Evolutionary conservation across 75 land plant genomes (phyloP).

Genomic region (Larix kaempferi): DNA sequence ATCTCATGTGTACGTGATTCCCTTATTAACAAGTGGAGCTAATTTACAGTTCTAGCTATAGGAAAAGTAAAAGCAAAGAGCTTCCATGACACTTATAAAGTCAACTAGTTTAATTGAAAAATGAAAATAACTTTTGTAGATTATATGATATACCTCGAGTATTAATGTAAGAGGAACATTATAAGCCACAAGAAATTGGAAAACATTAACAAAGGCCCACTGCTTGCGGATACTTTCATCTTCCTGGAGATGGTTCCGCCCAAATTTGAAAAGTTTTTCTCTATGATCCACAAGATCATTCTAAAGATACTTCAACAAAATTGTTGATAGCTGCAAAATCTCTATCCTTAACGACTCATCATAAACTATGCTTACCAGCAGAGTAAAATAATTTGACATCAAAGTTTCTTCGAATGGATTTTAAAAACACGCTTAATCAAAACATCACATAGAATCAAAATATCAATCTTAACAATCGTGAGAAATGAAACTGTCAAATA

Average conservation of each 20-base stretch:
- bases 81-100: too few relatives aligned
- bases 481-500: background rate
- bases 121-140: too few relatives aligned
- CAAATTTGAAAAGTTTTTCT: conserved; percentile 97
- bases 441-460: background rate
- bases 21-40: too few relatives aligned
- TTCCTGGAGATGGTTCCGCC: conserved; percentile 98
- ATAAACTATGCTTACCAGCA: conserved; percentile 89
- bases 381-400: background rate
- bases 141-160: conserved; percentile 65
- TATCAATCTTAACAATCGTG: background rate
- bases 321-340: conserved; percentile 88
- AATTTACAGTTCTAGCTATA: too few relatives aligned
- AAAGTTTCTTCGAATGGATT: background rate
- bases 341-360: conserved; percentile 97
- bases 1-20: too few relatives aligned
- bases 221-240: conserved; percentile 99
- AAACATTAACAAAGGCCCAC: conserved; percentile 99
- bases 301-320: conserved; percentile 87
- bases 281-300: conserved; percentile 90
- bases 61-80: too few relatives aligned
- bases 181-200: conserved; percentile 97
- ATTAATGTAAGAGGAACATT: conserved; percentile 98
- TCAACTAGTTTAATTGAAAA: too few relatives aligned
- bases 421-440: background rate